Conservation (phyloP, 2,329 filamentous ascomycete genomes). For the Hymenoscyphus fructigenus region DNA sequence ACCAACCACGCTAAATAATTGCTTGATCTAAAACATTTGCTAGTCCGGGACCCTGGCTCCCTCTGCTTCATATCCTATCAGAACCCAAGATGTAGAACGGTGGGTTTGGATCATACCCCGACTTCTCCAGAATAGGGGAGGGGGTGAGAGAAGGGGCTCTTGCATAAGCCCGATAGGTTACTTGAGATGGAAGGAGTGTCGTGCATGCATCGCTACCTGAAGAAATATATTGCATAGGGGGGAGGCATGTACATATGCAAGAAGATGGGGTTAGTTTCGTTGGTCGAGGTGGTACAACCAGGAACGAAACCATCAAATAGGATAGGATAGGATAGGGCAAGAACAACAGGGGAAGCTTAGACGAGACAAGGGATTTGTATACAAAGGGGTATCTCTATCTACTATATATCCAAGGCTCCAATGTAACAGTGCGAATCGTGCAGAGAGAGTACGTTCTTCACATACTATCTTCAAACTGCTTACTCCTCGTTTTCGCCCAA, state of each 20-base stretch:
- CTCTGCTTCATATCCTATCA: too few relatives aligned
- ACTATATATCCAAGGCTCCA: background rate
- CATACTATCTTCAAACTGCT: constrained; percentile 48
- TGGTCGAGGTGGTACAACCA: background rate
- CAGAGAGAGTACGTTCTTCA: constrained; percentile 16
- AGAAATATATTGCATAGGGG: too few relatives aligned
- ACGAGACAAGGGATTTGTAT: background rate
- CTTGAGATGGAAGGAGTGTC: too few relatives aligned
- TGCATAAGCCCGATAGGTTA: too few relatives aligned
- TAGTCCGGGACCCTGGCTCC: background rate
- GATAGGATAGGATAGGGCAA: background rate
- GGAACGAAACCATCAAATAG: background rate
- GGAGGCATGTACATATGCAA: background rate
- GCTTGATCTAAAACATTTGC: background rate
- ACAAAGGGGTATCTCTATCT: background rate
- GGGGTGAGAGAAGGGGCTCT: too few relatives aligned
- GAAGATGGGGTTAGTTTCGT: background rate
- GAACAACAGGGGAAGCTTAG: background rate
- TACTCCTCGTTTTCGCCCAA: constrained; percentile 48
- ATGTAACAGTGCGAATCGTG: constrained; percentile 3
- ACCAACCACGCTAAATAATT: background rate
- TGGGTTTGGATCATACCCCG: too few relatives aligned
- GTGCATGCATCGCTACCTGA: too few relatives aligned
- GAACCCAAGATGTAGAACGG: too few relatives aligned
- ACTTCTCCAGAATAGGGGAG: too few relatives aligned